Base-by-base conservation (phyloP, 352 stramenopile species). In the Globisporangium spiculum region DNA sequence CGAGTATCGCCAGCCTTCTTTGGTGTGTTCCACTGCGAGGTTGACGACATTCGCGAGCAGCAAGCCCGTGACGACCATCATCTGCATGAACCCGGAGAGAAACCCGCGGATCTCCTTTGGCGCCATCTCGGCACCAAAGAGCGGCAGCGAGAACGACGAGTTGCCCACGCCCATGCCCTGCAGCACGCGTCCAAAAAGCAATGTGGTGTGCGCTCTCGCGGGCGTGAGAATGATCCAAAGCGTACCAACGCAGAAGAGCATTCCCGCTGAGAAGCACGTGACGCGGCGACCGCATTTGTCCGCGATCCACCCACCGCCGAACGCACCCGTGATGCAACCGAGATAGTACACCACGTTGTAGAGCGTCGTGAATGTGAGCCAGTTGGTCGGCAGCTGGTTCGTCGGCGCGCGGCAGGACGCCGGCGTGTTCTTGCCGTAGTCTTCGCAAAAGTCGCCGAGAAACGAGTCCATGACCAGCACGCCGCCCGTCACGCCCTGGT, bases 381-480 rank as follows among this genome's bases (percentile, higher is more conserved):
- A 88, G 67, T 75, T 80, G 70, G 12, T 16, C 9, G 78, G 78
- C 22, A 83, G 63, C 14, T 69, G 34, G 32, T 46, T 65, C 18
- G 67, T 4, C 1, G 32, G 38, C 3, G 46, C 60, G 14, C 66
- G 63, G 52, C 75, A 85, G 46, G 53, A 44, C 38, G 16, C 53
- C 1, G 62, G 46, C 18, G 79, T 71, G 76, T 84, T 84, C 66
- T 80, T 77, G 67, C 66, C 73, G 16, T 70, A 79, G 67, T 71
- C 77, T 32, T 75, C 65, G 62, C 79, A 85, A 30, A 84, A 88
- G 26, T 72, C 74, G 20, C 60, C 34, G 6, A 88, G 67, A 55
- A 85, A 88, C 34, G 73, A 80, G 61, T 76, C 60, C 75, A 82
- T 83, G 63, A 82, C 69, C 9, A 86, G 57, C 38, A 84, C 75